Base-by-base conservation (phyloP, 371 early-diverging fungal genomes). In the Fennellomyces sp. region DNA sequence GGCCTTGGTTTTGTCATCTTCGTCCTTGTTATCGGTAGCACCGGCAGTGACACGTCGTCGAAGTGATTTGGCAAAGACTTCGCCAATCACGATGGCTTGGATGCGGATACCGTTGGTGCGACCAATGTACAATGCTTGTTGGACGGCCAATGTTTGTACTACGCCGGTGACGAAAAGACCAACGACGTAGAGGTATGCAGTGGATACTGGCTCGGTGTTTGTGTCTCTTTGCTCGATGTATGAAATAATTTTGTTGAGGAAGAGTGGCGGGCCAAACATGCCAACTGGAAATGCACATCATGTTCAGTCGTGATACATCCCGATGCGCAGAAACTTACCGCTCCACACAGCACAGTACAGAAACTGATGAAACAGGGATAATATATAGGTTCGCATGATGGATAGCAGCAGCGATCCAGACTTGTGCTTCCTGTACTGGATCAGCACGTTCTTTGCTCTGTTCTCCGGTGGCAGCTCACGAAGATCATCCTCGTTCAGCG, bases 121-220 rank as follows among this genome's bases (percentile, higher is more conserved):
- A 27, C 85, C 85, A 62, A 83, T 81, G 28, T 83, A 81, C 36
- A 85, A 75, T 0, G 80, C 81, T 47, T 74, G 76, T 52, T 86
- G 84, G 13, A 76, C 53, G 15, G 78, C 53, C 17, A 83, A 41
- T 11, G 86, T 81, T 39, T 83, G 80, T 3, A 73, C 29, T 12
- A 74, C 58, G 0, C 78, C 73, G 11, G 81, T 70, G 30, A 88
- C 31, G 61, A 89, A 77, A 23, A 91, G 64, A 2, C 85, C 86
- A 28, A 84, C 60, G 0, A 87, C 88, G 45, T 85, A 87, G 21
- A 84, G 56, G 42, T 79, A 91, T 1, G 86, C 84, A 12, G 72
- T 68, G 10, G 68, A 55, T 0, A 62, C 62, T 10, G 76, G 70
- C 23, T 58, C 36, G 4, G 17, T 25, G 10, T 65, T 65, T 21